These are phyloP conservation scores for Diophrys sp. DNA, from an alignment of 73 alveolate species.

Conservation along the genomic window DNA sequence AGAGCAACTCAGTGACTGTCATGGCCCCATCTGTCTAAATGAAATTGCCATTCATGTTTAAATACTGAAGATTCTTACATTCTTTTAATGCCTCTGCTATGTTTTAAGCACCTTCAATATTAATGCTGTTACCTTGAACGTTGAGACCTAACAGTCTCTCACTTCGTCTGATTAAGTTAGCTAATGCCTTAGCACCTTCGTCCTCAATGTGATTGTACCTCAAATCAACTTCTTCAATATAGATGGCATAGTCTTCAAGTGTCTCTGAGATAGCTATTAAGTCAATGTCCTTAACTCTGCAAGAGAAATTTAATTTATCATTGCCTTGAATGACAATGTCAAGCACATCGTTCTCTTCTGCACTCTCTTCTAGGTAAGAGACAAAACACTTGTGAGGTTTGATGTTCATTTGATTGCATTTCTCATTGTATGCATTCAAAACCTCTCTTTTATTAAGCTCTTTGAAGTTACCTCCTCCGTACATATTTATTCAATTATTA, in stretches of 20 bases:
- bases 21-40: constrained; percentile 94
- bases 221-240: constrained; percentile 88
- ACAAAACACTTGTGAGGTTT: constrained; percentile 48
- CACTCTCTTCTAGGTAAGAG: constrained; percentile 55
- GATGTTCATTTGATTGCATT: constrained; percentile 34
- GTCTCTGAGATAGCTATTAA: constrained; percentile 61
- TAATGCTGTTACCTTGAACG: constrained; percentile 89
- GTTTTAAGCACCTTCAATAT: constrained; percentile 88
- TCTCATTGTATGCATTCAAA: constrained; percentile 14
- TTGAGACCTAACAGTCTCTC: constrained; percentile 86
- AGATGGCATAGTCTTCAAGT: constrained; percentile 75
- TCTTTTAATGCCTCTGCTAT: constrained; percentile 86
- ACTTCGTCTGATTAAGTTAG: constrained; percentile 76
- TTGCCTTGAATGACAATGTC: constrained; percentile 80
- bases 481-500: not conserved
- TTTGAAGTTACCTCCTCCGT: constrained; percentile 10
- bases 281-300: constrained; percentile 67
- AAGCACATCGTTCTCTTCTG: constrained; percentile 62
- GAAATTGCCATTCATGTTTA: constrained; percentile 84
- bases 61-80: constrained; percentile 73
- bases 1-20: constrained; percentile 87
- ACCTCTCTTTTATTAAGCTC: constrained; percentile 40
- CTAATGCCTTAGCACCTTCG: constrained; percentile 89
- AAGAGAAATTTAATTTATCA: constrained; percentile 70
- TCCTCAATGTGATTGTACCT: constrained; percentile 87